Conservation (phyloP, 2,329 filamentous ascomycete genomes). For the Botrytis squamosa region DNA sequence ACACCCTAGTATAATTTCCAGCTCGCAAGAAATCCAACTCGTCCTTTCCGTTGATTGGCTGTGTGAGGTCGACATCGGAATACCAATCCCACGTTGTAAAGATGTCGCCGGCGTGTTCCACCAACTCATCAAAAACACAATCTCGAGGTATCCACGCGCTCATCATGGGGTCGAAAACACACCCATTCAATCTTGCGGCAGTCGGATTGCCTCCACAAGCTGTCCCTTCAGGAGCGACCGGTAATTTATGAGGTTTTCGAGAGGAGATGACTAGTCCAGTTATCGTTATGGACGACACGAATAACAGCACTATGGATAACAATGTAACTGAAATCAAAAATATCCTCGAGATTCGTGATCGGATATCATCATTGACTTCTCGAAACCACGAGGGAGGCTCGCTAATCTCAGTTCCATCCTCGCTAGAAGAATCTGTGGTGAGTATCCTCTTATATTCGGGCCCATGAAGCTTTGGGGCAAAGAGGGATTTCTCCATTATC, state of each 20-base stretch:
- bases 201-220: conserved; percentile 3
- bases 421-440: conserved; percentile 8
- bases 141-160: not conserved
- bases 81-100: conserved; percentile 9
- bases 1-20: conserved; percentile 5
- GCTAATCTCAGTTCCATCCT: not conserved
- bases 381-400: not conserved
- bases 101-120: conserved; percentile 6
- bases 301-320: conserved; percentile 5
- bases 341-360: not conserved
- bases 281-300: conserved; percentile 5
- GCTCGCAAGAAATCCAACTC: not conserved
- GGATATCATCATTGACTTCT: conserved; percentile 1
- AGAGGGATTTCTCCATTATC: not conserved
- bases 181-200: not conserved
- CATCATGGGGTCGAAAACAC: conserved; percentile 4
- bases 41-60: conserved; percentile 2
- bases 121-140: conserved; percentile 4
- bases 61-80: conserved; percentile 1
- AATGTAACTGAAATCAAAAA: conserved; percentile 3
- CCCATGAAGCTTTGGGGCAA: conserved; percentile 1
- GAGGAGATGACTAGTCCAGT: conserved; percentile 3
- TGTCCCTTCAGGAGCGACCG: not conserved
- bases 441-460: not conserved
- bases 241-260: not conserved